These are phyloP conservation scores for Arthrobotrys musiformis DNA, from an alignment of 2,329 filamentous ascomycete species.

Conservation along the genomic window DNA sequence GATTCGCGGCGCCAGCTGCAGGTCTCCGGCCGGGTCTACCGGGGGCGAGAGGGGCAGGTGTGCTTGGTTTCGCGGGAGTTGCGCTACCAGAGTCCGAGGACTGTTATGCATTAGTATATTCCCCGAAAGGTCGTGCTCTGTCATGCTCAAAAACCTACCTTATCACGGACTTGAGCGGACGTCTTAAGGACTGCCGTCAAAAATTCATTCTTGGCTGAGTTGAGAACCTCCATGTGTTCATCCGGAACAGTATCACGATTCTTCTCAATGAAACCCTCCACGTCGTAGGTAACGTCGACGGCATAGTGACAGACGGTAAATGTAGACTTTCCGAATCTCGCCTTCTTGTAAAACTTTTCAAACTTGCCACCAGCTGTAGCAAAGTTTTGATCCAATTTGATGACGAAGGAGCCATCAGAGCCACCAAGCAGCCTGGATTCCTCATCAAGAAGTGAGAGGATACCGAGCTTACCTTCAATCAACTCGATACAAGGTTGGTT, in stretches of 20 bases:
- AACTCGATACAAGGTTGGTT: conserved; percentile 99
- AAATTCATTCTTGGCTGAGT: conserved; percentile 84
- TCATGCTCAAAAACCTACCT: conserved; percentile 67
- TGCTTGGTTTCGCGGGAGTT: conserved; percentile 60
- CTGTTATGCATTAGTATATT: conserved; percentile 15
- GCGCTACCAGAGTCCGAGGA: conserved; percentile 36
- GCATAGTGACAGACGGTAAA: conserved; percentile 99
- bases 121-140: conserved; percentile 59
- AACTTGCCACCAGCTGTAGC: conserved; percentile 78
- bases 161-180: conserved; percentile 86
- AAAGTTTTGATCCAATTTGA: conserved; percentile 94
- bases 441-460: conserved; percentile 91
- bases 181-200: conserved; percentile 84
- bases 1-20: conserved; percentile 83
- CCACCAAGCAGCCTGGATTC: conserved; percentile 97
- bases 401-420: conserved; percentile 95
- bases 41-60: conserved; percentile 76
- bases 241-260: conserved; percentile 98
- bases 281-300: conserved; percentile 97
- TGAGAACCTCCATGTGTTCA: conserved; percentile 94
- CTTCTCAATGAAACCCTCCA: conserved; percentile 99
- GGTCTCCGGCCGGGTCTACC: conserved; percentile 82
- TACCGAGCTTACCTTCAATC: conserved; percentile 95
- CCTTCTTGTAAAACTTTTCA: conserved; percentile 94
- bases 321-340: conserved; percentile 93